Conservation (phyloP, 768 basidiomycete genomes). For the Collybia mongolica region DNA sequence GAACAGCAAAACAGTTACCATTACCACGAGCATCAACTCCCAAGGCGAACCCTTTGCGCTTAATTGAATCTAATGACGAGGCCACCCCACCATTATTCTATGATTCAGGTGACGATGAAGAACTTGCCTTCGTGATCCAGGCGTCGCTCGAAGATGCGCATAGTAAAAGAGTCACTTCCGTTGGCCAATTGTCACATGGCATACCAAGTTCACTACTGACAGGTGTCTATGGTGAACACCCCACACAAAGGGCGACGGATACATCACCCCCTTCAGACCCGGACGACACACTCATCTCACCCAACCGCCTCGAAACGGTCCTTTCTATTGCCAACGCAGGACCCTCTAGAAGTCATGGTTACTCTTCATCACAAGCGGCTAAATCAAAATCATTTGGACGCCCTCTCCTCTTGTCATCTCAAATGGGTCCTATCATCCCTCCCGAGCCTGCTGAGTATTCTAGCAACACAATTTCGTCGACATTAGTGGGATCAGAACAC, state of each 20-base stretch:
- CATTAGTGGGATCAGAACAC: background rate
- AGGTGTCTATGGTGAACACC: background rate
- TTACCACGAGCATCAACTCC: slow-evolving; percentile 28
- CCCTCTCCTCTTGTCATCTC: slow-evolving; percentile 24
- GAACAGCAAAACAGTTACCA: slow-evolving; percentile 37
- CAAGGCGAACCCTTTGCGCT: slow-evolving; percentile 23
- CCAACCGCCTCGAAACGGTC: slow-evolving; percentile 62
- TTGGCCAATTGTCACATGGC: background rate
- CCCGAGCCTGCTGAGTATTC: slow-evolving; percentile 1
- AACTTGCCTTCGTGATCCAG: slow-evolving; percentile 59
- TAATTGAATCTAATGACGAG: too few species aligned
- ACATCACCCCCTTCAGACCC: slow-evolving; percentile 11
- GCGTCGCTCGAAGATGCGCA: slow-evolving; percentile 49
- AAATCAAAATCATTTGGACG: slow-evolving; percentile 25
- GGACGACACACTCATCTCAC: slow-evolving; percentile 18
- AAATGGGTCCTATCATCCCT: slow-evolving; percentile 2
- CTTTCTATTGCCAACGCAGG: slow-evolving; percentile 65
- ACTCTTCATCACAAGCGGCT: slow-evolving; percentile 2
- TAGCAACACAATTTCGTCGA: background rate
- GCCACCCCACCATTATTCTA: slow-evolving; percentile 50
- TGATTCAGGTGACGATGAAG: slow-evolving; percentile 54
- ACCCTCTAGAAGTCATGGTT: slow-evolving; percentile 23
- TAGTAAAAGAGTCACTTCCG: background rate
- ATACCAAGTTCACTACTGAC: too few species aligned
- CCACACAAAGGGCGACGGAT: background rate